These are phyloP conservation scores for Aspergillus puulaauensis DNA, from an alignment of 2,329 filamentous ascomycete genomes.

Conservation along the genomic window DNA sequence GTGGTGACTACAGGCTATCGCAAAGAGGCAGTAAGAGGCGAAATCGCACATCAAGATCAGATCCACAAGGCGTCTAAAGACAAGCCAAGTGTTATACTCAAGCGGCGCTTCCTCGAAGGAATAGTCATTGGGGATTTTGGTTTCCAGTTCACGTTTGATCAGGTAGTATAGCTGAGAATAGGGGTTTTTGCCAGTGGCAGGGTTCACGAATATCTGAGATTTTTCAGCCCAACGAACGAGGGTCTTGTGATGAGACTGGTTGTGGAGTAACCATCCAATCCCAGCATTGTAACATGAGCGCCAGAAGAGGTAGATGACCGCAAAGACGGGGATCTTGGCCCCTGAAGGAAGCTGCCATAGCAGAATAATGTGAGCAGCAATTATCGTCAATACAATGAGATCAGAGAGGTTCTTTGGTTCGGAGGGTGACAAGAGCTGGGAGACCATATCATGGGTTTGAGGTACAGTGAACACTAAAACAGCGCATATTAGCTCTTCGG, in stretches of 20 bases:
- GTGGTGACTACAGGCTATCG: conserved; percentile 77
- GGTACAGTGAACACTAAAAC: conserved; percentile 86
- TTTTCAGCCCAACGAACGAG: conserved; percentile 86
- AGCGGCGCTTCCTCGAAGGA: conserved; percentile 87
- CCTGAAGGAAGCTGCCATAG: conserved; percentile 70
- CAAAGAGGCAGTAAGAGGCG: conserved; percentile 93
- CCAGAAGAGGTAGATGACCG: conserved; percentile 87
- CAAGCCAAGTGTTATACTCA: conserved; percentile 98
- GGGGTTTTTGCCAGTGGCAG: conserved; percentile 76
- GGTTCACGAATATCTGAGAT: conserved; percentile 81
- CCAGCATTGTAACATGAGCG: conserved; percentile 88
- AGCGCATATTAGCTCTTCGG: neutral
- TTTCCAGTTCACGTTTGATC: conserved; percentile 85
- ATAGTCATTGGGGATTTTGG: conserved; percentile 93
- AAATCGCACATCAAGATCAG: conserved; percentile 99
- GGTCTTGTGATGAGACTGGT: conserved; percentile 85
- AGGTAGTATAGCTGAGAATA: conserved; percentile 78
- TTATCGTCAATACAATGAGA: conserved; percentile 71
- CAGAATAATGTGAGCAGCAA: conserved; percentile 71
- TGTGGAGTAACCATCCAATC: conserved; percentile 83
- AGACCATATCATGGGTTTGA: conserved; percentile 98
- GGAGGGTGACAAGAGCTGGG: conserved; percentile 88
- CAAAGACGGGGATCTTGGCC: conserved; percentile 75
- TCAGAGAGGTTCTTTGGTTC: conserved; percentile 96
- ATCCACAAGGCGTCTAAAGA: conserved; percentile 93